These are phyloP conservation scores for Leucogyrophana mollusca DNA, from an alignment of 768 basidiomycete genomes.

Conservation along the genomic window DNA sequence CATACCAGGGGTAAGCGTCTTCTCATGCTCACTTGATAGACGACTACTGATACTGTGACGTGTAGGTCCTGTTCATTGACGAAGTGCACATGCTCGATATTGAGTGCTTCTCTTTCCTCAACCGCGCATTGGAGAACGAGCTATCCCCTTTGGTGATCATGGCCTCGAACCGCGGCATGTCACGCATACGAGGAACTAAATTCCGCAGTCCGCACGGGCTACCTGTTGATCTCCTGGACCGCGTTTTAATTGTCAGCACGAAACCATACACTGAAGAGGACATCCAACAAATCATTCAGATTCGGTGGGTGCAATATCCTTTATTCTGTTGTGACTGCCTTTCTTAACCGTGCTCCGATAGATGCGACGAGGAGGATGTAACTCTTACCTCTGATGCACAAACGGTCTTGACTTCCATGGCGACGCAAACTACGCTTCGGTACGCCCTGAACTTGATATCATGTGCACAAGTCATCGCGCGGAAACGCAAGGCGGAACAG, in stretches of 20 bases:
- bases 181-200: slow-evolving; percentile 92
- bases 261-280: slow-evolving; percentile 82
- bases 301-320: slow-evolving; percentile 54
- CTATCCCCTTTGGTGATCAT: slow-evolving; percentile 95
- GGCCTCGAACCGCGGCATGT: slow-evolving; percentile 96
- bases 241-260: slow-evolving; percentile 95
- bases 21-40: too few relatives aligned
- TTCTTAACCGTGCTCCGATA: slow-evolving; percentile 24
- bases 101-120: slow-evolving; percentile 98
- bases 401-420: slow-evolving; percentile 86
- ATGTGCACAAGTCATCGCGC: slow-evolving; percentile 82
- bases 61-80: slow-evolving; percentile 94
- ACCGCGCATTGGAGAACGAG: slow-evolving; percentile 92
- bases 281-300: slow-evolving; percentile 88
- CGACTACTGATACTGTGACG: too few relatives aligned
- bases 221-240: slow-evolving; percentile 91
- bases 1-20: slow-evolving; percentile 79
- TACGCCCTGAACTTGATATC: slow-evolving; percentile 96
- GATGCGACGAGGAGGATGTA: slow-evolving; percentile 95
- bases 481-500: slow-evolving; percentile 73
- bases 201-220: slow-evolving; percentile 94
- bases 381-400: slow-evolving; percentile 70
- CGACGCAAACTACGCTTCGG: slow-evolving; percentile 83
- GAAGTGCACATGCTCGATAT: slow-evolving; percentile 99
- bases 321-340: neutral